phyloP scores from a whole-genome alignment of 2,329 filamentous ascomycete genomes.

The Clonostachys sp. region DNA sequence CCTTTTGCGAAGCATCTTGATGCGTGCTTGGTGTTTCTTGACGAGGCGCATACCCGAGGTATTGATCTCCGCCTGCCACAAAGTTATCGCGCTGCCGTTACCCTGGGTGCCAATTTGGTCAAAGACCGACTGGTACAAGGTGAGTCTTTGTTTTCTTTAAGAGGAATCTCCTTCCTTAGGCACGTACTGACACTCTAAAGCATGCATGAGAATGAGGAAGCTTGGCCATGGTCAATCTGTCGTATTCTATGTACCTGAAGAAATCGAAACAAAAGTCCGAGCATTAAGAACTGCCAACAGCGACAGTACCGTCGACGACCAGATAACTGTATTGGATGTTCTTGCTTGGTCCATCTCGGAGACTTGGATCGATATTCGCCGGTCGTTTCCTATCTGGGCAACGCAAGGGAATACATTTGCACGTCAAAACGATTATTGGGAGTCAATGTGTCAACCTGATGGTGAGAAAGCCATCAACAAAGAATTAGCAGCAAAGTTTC shows the following conservation, averaged over 20 bases:
- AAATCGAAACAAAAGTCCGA: constrained; percentile 52
- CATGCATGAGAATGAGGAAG: constrained; percentile 68
- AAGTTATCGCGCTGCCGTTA: constrained; percentile 43
- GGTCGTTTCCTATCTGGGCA: constrained; percentile 54
- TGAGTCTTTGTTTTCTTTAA: constrained; percentile 19
- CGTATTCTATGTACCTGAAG: constrained; percentile 52
- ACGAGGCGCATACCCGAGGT: constrained; percentile 54
- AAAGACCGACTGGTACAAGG: constrained; percentile 59
- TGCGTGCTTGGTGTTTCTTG: constrained; percentile 52
- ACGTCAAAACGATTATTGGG: background rate
- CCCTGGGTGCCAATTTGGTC: constrained; percentile 49
- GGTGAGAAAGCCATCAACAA: background rate
- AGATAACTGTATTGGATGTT: constrained; percentile 39
- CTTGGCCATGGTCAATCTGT: constrained; percentile 64
- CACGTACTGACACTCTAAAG: constrained; percentile 21
- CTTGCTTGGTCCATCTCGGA: constrained; percentile 54
- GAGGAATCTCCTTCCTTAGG: background rate
- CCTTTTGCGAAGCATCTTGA: constrained; percentile 49
- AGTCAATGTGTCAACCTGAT: background rate
- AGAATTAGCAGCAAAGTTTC: background rate
- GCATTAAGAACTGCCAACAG: constrained; percentile 3
- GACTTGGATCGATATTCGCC: constrained; percentile 43
- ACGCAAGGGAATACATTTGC: constrained; percentile 40
- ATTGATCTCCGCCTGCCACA: constrained; percentile 52
- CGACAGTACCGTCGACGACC: constrained; percentile 3